These are phyloP conservation scores for Botrytis galanthina DNA, from an alignment of 2,329 filamentous ascomycete species.

Conservation along the genomic window DNA sequence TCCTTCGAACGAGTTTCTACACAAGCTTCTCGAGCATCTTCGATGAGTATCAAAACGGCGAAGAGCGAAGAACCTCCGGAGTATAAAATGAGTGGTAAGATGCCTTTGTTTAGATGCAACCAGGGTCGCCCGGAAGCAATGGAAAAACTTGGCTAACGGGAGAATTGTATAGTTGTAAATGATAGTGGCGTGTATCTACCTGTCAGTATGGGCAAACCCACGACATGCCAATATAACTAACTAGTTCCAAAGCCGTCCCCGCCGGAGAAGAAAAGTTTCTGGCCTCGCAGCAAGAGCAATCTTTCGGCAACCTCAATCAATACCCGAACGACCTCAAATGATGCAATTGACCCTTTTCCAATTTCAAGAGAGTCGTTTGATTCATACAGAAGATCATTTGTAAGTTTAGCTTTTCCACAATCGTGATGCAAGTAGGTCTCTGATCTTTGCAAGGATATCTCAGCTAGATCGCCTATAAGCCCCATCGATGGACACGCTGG, in stretches of 20 bases:
- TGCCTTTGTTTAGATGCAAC: background rate
- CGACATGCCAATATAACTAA: conserved; percentile 32
- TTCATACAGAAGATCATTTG: conserved; percentile 92
- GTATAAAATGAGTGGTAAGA: conserved; percentile 77
- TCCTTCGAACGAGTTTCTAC: conserved; percentile 63
- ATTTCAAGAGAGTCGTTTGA: conserved; percentile 97
- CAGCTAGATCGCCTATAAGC: conserved; percentile 74
- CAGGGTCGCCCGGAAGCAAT: background rate
- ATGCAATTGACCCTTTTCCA: conserved; percentile 85
- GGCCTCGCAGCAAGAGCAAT: conserved; percentile 54
- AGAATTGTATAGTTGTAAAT: conserved; percentile 72
- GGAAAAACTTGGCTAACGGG: conserved; percentile 21
- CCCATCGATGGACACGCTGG: conserved; percentile 54
- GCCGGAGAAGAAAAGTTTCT: conserved; percentile 77
- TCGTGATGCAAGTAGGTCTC: background rate
- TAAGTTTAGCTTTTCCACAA: conserved; percentile 48
- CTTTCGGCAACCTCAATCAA: conserved; percentile 54
- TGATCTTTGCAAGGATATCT: conserved; percentile 70
- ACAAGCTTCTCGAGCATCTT: conserved; percentile 59
- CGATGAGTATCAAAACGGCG: conserved; percentile 60
- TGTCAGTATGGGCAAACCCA: conserved; percentile 50
- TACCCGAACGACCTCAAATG: conserved; percentile 51
- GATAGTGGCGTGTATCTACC: conserved; percentile 94
- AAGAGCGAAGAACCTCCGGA: conserved; percentile 64
- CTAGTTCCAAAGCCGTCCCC: conserved; percentile 69